Conservation (phyloP, 371 early-diverging fungal genomes). For the Zopfochytrium polystomum region DNA sequence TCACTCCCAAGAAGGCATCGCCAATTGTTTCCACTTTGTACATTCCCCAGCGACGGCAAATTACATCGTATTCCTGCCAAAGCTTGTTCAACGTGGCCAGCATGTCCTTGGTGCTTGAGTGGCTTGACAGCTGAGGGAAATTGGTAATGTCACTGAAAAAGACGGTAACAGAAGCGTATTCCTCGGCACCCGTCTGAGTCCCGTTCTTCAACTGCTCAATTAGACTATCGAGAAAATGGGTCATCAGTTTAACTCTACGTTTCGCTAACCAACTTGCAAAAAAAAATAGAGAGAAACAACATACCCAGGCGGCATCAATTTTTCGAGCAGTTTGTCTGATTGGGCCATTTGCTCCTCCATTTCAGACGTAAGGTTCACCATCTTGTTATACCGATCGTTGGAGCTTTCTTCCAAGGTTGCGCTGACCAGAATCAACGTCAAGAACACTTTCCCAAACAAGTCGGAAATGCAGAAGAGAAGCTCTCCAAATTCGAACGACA, state of each 20-base stretch:
- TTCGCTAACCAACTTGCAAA: too few species aligned
- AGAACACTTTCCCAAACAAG: constrained; percentile 41
- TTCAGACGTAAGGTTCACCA: constrained; percentile 24
- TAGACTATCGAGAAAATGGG: constrained; percentile 11
- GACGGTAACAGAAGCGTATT: constrained; percentile 38
- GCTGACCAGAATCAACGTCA: constrained; percentile 37
- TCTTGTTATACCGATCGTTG: constrained; percentile 30
- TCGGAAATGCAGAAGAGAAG: constrained; percentile 28
- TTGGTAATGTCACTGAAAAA: constrained; percentile 44
- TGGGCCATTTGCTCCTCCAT: constrained; percentile 34
- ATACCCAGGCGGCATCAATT: constrained; percentile 39
- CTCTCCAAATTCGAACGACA: constrained; percentile 32
- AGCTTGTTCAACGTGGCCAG: constrained; percentile 38
- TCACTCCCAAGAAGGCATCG: constrained; percentile 42
- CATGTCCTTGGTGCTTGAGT: constrained; percentile 35
- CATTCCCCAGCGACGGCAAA: constrained; percentile 42
- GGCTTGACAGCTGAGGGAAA: constrained; percentile 25
- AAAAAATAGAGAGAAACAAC: not conserved
- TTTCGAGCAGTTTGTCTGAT: constrained; percentile 33
- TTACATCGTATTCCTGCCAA: constrained; percentile 40
- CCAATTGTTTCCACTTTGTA: constrained; percentile 53
- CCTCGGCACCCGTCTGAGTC: constrained; percentile 33
- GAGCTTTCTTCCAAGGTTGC: constrained; percentile 35
- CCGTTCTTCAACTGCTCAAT: constrained; percentile 39
- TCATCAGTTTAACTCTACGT: too few species aligned